Percentiles rank a stretch among this genome's conserved stretches.
phyloP scores from a whole-genome alignment of 495 filamentous ascomycete genomes.

The Daldinia bambusicola region DNA sequence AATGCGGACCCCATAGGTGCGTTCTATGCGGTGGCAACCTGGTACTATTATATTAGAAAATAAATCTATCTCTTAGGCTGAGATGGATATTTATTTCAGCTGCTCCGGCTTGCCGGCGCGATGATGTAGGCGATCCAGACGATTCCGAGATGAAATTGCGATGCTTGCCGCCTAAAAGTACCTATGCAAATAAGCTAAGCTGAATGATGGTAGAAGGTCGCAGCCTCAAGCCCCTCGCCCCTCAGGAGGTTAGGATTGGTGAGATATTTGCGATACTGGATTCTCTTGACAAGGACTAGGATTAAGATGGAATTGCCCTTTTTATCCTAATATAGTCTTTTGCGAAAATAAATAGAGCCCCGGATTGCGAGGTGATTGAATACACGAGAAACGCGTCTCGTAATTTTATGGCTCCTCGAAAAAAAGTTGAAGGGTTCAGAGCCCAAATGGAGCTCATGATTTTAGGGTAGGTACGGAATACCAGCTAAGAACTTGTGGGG shows the following conservation, averaged over 20 bases:
- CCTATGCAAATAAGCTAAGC: slow-evolving; percentile 9
- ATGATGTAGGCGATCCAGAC: neutral
- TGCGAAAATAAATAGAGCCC: slow-evolving; percentile 8
- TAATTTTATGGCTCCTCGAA: slow-evolving; percentile 25
- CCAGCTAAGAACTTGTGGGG: slow-evolving; percentile 31
- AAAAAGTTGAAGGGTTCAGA: slow-evolving; percentile 34
- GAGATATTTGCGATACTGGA: neutral
- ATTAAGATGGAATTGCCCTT: neutral
- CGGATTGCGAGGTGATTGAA: slow-evolving; percentile 2
- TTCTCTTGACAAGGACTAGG: neutral
- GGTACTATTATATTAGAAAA: slow-evolving; percentile 1
- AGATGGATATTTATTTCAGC: neutral
- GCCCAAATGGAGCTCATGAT: slow-evolving; percentile 37
- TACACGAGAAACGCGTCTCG: slow-evolving; percentile 23
- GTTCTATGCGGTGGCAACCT: slow-evolving; percentile 9
- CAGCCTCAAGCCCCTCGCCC: neutral
- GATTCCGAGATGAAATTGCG: neutral
- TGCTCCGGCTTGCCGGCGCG: neutral
- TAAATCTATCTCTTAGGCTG: neutral
- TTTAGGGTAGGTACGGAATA: slow-evolving; percentile 19
- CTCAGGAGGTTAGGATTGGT: neutral
- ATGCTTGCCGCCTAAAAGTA: slow-evolving; percentile 9
- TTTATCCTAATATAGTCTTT: slow-evolving; percentile 6
- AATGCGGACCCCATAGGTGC: slow-evolving; percentile 38
- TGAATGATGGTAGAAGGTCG: neutral